Base-by-base conservation (phyloP, 192 early-diverging fungal species). In the Diversispora epigaea region DNA sequence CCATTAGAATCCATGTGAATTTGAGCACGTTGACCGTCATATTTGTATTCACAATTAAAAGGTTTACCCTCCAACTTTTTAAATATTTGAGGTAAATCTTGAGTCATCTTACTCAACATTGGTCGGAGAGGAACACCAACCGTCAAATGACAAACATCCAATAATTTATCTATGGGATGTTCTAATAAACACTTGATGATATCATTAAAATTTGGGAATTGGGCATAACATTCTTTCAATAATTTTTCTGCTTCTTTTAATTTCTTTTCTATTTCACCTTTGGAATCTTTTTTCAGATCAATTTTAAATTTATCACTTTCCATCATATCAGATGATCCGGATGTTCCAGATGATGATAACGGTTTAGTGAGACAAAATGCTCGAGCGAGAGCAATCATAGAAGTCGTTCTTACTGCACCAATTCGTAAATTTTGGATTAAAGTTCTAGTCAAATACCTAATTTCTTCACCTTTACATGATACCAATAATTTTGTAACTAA, bases 41-140 rank as follows among this genome's bases (percentile, higher is more conserved):
- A 96, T 76, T 96, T 96, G 82, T 86, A 94, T 82, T 96, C 94
- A 78, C 94, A 96, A 5, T 90, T 91, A 71, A 95, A 95, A 9
- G 83, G 76, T 57, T 86, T 87, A 41, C 88, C 90, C 64, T 94
- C 93, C 67, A 95, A 91, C 12, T 91, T 84, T 45, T 93, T 84
- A 80, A 96, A 79, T 22, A 96, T 89, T 58, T 94, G 93, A 0
- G 85, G 82, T 0, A 95, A 81, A 52, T 86, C 86, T 78, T 92
- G 93, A 41, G 93, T 94, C 5, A 93, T 93, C 77, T 95, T 91
- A 19, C 93, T 94, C 55, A 96, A 86, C 94, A 96, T 96, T 3
- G 94, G 94, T 73, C 94, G 93, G 39, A 96, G 85, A 0, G 94
- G 94, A 60, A 95, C 62, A 8, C 77, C 93, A 8, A 92, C 89